phyloP scores from a whole-genome alignment of 768 basidiomycete genomes.

The Mrakia hoshinonis region DNA sequence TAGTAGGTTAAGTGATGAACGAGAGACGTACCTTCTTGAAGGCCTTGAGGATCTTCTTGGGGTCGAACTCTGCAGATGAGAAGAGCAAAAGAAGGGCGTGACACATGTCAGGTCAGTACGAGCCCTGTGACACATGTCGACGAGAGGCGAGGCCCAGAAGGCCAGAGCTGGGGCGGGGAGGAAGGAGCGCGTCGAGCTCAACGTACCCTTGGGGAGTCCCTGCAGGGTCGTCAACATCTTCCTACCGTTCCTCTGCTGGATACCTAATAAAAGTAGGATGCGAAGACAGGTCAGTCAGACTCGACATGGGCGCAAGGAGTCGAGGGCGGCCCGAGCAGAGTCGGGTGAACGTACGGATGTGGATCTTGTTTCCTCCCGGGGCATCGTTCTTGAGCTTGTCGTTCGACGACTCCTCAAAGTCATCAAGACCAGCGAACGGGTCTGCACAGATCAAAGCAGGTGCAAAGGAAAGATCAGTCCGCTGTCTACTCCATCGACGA shows the following conservation, averaged over 20 bases:
- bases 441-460: constrained; percentile 45
- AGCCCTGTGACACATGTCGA: neutral
- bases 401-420: constrained; percentile 50
- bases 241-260: constrained; percentile 97
- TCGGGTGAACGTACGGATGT: constrained; percentile 39
- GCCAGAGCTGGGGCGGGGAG: neutral
- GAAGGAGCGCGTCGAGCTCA: neutral
- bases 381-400: constrained; percentile 39
- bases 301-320: neutral
- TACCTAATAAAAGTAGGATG: constrained; percentile 44
- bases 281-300: neutral
- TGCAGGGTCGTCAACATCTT: constrained; percentile 97
- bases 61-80: constrained; percentile 66
- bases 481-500: too few species aligned
- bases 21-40: constrained; percentile 77
- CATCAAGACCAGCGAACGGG: constrained; percentile 77
- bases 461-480: neutral
- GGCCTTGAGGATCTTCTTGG: constrained; percentile 94
- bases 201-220: constrained; percentile 78
- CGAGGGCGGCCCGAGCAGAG: neutral
- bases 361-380: constrained; percentile 41
- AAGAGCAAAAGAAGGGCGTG: neutral
- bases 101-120: neutral
- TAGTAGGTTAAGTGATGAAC: neutral
- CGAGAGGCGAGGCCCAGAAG: neutral